Base-by-base conservation (phyloP, 148 eudicot species). In the Linanthus parryae region DNA sequence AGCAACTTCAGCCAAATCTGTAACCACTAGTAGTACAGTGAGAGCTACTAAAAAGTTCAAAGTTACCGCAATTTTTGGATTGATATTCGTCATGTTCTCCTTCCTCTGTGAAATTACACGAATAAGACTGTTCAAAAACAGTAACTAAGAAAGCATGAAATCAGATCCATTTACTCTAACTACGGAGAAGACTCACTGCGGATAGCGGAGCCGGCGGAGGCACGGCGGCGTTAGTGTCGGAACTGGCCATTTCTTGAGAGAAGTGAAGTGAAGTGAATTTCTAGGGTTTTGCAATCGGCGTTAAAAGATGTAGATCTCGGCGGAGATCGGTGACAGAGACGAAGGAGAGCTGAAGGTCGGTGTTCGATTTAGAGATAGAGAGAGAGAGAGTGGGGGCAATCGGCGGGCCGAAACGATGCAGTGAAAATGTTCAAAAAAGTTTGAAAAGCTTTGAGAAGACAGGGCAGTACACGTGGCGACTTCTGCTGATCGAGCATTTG, bases 31-130 rank as follows among this genome's bases (percentile, higher is more conserved):
- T 7, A 16, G 15, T 31, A 31, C 35, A 5, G 7, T 10, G 40
- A 21, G 24, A 33, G 11, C 20, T 13, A 9, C n/a, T 46, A 1
- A 25, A 37, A 27, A 27, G n/a, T 38, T 12, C n/a, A 35, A 17
- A 49, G 73, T 11, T 68, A 88, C 97, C 63, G 71, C 77, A 30
- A 88, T 59, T 64, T 75, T 84, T 2, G 94, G 52, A 24, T 63
- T 79, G 1, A 76, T 55, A 10, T 80, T 79, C 15, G 52, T 22
- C 15, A 59, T 44, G 56, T 80, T 73, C 67, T 82, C 97, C 42
- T 73, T 85, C 73, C 64, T 77, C 97, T 78, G 73, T 70, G 53
- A 50, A 48, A 12, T 5, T 21, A 41, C 24, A 57, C 1, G 47
- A 20, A 3, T 7, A 34, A 21, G 22, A 22, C 1, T 21, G 36